Conservation (phyloP, 2,329 filamentous ascomycete genomes). For the Penicillium sclerotiorum region DNA sequence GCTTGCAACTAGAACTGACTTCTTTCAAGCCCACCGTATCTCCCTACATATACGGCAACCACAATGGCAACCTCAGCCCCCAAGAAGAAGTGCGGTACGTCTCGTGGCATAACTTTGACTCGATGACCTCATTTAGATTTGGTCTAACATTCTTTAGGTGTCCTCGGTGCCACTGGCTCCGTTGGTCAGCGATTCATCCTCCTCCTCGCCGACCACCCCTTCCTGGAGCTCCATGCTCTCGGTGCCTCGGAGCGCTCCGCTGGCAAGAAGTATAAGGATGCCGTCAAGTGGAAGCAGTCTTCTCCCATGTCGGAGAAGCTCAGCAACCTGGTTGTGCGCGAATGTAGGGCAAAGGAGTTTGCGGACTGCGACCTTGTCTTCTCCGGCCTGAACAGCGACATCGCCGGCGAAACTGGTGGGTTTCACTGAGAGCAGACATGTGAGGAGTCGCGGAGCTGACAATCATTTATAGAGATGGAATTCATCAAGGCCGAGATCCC, state of each 20-base stretch:
- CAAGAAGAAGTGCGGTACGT: constrained; percentile 46
- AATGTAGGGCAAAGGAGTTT: constrained; percentile 82
- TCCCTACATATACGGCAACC: background rate
- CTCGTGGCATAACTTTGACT: background rate
- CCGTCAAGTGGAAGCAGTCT: constrained; percentile 92
- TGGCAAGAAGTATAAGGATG: constrained; percentile 93
- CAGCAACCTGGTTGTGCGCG: constrained; percentile 79
- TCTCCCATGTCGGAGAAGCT: constrained; percentile 75
- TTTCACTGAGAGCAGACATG: constrained; percentile 25
- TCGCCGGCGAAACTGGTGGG: constrained; percentile 85
- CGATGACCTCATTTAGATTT: background rate
- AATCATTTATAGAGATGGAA: constrained; percentile 70
- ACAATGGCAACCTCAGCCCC: constrained; percentile 27
- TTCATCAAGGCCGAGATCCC: constrained; percentile 86
- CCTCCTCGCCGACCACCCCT: constrained; percentile 82
- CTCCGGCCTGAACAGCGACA: constrained; percentile 87
- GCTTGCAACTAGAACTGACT: background rate
- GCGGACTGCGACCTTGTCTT: constrained; percentile 91
- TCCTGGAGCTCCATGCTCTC: constrained; percentile 82
- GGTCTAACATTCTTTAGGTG: constrained; percentile 52
- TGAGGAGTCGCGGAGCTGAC: background rate
- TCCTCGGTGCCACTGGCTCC: constrained; percentile 89
- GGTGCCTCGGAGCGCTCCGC: constrained; percentile 87
- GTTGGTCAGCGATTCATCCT: constrained; percentile 96
- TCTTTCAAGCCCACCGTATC: background rate